phyloP scores from a whole-genome alignment of 2,329 filamentous ascomycete genomes.

The Penicillium sp. region DNA sequence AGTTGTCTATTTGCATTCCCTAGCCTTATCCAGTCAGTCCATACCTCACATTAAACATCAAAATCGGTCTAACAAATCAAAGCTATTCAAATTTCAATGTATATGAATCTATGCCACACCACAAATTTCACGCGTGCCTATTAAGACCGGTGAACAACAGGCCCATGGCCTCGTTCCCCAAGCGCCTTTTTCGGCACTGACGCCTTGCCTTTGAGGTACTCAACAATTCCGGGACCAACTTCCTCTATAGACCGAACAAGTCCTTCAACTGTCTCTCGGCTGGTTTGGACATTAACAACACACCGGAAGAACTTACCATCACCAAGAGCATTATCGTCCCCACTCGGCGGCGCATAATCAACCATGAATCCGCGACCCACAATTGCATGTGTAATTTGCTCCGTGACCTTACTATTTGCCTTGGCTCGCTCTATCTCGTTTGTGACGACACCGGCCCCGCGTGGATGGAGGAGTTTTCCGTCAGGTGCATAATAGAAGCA shows the following conservation, averaged over 20 bases:
- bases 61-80: not conserved
- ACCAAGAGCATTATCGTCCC: slow-evolving; percentile 55
- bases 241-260: slow-evolving; percentile 64
- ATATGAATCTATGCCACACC: not conserved
- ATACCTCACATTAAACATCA: not conserved
- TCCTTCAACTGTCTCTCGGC: slow-evolving; percentile 64
- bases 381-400: slow-evolving; percentile 58
- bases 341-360: slow-evolving; percentile 63
- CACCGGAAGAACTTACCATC: slow-evolving; percentile 71
- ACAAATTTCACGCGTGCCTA: not conserved
- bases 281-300: slow-evolving; percentile 69
- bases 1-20: not conserved
- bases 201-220: slow-evolving; percentile 31
- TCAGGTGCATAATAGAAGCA: slow-evolving; percentile 85
- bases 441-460: slow-evolving; percentile 33
- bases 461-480: slow-evolving; percentile 52
- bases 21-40: not conserved
- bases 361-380: slow-evolving; percentile 70
- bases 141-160: slow-evolving; percentile 34
- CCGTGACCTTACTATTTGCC: slow-evolving; percentile 61
- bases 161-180: slow-evolving; percentile 41
- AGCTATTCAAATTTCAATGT: not conserved
- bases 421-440: slow-evolving; percentile 45
- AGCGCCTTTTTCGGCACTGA: slow-evolving; percentile 29
- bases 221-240: slow-evolving; percentile 42